These are phyloP conservation scores for Ganoderma boninense DNA, from an alignment of 1,284 basidiomycete species.

Conservation along the genomic window DNA sequence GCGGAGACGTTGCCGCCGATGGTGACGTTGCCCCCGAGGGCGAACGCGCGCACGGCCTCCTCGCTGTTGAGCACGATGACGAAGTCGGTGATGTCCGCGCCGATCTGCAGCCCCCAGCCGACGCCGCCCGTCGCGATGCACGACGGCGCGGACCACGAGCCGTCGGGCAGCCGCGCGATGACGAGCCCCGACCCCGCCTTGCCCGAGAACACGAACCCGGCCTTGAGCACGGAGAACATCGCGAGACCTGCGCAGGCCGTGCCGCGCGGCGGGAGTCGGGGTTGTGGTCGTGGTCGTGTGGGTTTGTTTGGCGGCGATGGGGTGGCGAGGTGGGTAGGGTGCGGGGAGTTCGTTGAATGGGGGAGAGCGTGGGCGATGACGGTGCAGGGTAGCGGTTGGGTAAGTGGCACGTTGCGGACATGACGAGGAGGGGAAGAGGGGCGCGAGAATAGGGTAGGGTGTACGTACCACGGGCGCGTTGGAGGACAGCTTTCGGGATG, in stretches of 20 bases:
- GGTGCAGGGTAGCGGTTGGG: slow-evolving; percentile 5
- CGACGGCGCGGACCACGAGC: slow-evolving; percentile 96
- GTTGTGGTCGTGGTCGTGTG: not conserved
- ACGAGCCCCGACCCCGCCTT: slow-evolving; percentile 96
- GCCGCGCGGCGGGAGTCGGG: too few species aligned
- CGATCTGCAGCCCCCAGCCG: slow-evolving; percentile 96
- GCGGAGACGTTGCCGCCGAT: slow-evolving; percentile 91
- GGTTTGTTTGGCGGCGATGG: slow-evolving; percentile 9
- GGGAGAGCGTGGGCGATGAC: slow-evolving; percentile 2
- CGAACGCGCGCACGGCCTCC: slow-evolving; percentile 95
- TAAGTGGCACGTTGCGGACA: not conserved
- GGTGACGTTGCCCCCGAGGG: slow-evolving; percentile 94
- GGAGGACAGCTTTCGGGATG: slow-evolving; percentile 94
- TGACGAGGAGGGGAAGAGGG: not conserved
- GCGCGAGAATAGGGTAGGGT: slow-evolving; percentile 7
- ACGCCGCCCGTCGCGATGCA: slow-evolving; percentile 98
- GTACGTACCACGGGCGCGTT: slow-evolving; percentile 82
- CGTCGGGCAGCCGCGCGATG: slow-evolving; percentile 93
- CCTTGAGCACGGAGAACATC: slow-evolving; percentile 94
- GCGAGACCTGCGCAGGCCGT: slow-evolving; percentile 74
- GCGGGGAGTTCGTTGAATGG: too few species aligned
- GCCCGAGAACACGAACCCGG: slow-evolving; percentile 96
- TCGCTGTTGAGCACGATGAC: slow-evolving; percentile 97
- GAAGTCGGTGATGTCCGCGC: slow-evolving; percentile 89
- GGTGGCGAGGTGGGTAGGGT: slow-evolving; percentile 12